Base-by-base conservation (phyloP, 2,329 filamentous ascomycete genomes). In the Fusarium guadeloupense region DNA sequence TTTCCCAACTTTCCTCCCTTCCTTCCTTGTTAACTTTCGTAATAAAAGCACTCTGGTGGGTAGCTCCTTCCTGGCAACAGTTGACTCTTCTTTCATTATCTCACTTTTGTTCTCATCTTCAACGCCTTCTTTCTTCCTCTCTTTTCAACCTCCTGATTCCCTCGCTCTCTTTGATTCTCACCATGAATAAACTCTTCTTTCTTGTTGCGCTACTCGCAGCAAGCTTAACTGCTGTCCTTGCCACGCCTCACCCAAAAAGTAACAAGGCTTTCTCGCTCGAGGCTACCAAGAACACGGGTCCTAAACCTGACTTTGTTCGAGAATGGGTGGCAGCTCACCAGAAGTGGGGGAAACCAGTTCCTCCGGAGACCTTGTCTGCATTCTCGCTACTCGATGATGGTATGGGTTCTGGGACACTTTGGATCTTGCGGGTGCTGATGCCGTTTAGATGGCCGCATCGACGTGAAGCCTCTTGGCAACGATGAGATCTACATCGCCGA, bases 401-500 rank as follows among this genome's bases (percentile, higher is more conserved):
- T 75, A 46, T 40, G 64, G 17, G 4, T 13, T 9, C 10, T 12
- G 12, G n/a, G n/a, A n/a, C n/a, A n/a, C n/a, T n/a, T 5, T 8
- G 5, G 16, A 13, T 20, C 8, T 14, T 9, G 3, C 13, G 4
- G 6, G 19, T 42, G 35, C 56, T 71, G 44, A 72, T 54, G 19
- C 17, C 16, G 39, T 23, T n/a, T 23, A 77, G 76, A 73, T 54
- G 71, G 73, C 5, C 59, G 64, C 5, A 69, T 76, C 12, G 68
- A 74, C 16, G 75, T 78, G 4, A 57, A 71, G 38, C 73, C 78
- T 2, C 67, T 79, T 20, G 71, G 74, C 17, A 76, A 71, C 17
- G 80, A 82, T 59, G 69, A 78, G 47, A 72, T 79, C 47, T 82
- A 76, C 70, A 69, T 81, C 21, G 74, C 77, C 25, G 76, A 81